Evolutionary conservation across 83 land plant species (phyloP).

Genomic region (Picea abies): DNA sequence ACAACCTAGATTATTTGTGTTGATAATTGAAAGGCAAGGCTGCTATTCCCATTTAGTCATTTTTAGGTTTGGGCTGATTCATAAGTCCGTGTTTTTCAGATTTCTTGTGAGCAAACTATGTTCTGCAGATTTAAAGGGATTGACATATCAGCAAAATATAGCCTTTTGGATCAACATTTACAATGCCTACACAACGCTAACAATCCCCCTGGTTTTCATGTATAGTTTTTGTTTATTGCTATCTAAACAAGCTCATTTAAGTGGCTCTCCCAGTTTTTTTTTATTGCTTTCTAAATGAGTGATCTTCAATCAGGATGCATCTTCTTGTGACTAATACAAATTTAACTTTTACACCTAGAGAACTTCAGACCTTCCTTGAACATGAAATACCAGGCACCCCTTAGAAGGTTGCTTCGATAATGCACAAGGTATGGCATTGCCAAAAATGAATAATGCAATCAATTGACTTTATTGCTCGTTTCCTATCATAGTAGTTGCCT

Average conservation of each 20-base stretch:
- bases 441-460: not conserved
- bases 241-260: not conserved
- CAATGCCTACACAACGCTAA: conserved; percentile 61
- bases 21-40: not conserved
- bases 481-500: too few relatives aligned
- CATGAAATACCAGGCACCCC: conserved; percentile 77
- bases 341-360: not conserved
- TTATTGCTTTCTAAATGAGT: not conserved
- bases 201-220: not conserved
- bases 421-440: conserved; percentile 62
- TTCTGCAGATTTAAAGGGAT: conserved; percentile 47
- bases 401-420: conserved; percentile 64
- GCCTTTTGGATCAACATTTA: conserved; percentile 93
- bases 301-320: conserved; percentile 4
- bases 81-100: conserved; percentile 32
- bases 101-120: conserved; percentile 58
- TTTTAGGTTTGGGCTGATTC: not conserved
- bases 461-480: not conserved
- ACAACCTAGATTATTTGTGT: not conserved
- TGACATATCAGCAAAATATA: conserved; percentile 81
- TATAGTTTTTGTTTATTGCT: not conserved
- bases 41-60: not conserved
- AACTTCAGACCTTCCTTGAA: conserved; percentile 77
- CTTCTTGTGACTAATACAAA: not conserved
- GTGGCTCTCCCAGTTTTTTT: not conserved